phyloP scores from a whole-genome alignment of 371 early-diverging fungal species.

The Zopfochytrium polystomum region DNA sequence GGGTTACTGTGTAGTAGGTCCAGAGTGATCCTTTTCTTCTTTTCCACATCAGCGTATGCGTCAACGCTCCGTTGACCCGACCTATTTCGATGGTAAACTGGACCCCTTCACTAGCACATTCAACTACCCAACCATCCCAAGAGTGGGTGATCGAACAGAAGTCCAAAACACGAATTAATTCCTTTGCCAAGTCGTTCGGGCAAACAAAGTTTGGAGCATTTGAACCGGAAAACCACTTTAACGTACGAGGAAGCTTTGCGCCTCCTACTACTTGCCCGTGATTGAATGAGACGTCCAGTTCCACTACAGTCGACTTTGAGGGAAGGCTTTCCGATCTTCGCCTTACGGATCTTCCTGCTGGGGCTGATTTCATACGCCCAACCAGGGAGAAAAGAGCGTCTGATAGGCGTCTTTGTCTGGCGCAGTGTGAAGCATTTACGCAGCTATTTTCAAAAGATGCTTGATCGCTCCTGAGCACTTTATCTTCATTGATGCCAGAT shows the following conservation, averaged over 20 bases:
- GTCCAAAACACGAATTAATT: conserved; percentile 39
- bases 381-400: no score
- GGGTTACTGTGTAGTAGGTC: conserved; percentile 35
- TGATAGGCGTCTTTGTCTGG: no score
- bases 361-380: no score
- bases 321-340: conserved; percentile 14
- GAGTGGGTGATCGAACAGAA: conserved; percentile 19
- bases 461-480: no score
- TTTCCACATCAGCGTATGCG: conserved; percentile 36
- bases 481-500: no score
- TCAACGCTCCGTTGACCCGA: conserved; percentile 29
- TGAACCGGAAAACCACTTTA: conserved; percentile 42
- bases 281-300: conserved; percentile 7
- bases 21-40: conserved; percentile 35
- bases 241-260: conserved; percentile 13
- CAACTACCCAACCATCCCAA: conserved; percentile 22
- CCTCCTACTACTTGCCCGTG: background rate
- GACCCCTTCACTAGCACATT: conserved; percentile 13
- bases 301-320: conserved; percentile 2
- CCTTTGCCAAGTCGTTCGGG: conserved; percentile 50
- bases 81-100: conserved; percentile 38
- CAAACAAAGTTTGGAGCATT: conserved; percentile 52
- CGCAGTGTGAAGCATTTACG: no score
- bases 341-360: conserved; percentile 9
- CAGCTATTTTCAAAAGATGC: no score